Evolutionary conservation across 768 basidiomycete genomes (phyloP).

Genomic region (Gymnopilus dilepis): DNA sequence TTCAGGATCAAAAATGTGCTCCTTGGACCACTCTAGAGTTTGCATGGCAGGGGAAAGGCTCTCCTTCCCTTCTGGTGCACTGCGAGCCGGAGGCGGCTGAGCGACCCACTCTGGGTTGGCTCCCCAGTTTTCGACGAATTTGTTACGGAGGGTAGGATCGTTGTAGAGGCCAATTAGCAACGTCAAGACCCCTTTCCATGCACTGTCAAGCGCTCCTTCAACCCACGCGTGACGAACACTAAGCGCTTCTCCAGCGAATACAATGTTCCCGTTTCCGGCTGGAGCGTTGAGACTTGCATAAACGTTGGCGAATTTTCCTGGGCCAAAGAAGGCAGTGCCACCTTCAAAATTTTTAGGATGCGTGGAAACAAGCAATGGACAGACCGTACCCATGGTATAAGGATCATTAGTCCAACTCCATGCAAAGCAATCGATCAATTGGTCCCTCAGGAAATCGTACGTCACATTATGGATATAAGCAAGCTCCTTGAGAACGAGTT

Average conservation of each 20-base stretch:
- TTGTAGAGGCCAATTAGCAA: background rate
- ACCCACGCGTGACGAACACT: constrained; percentile 47
- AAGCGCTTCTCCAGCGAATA: constrained; percentile 43
- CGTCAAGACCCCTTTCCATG: constrained; percentile 37
- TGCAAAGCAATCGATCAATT: constrained; percentile 29
- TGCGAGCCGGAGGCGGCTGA: background rate
- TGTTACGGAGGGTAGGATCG: background rate
- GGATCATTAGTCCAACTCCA: constrained; percentile 42
- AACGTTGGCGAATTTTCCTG: constrained; percentile 41
- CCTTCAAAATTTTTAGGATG: too few species aligned
- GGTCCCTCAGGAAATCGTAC: constrained; percentile 19
- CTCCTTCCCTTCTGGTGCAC: background rate
- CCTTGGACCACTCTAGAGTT: too few species aligned
- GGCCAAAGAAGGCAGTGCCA: constrained; percentile 46
- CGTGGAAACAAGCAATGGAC: background rate
- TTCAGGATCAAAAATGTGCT: too few species aligned
- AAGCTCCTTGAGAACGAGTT: constrained; percentile 36
- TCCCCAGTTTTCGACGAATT: constrained; percentile 33
- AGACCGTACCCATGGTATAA: constrained; percentile 37
- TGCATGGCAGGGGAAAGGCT: background rate
- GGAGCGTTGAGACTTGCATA: constrained; percentile 37
- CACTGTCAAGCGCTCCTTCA: constrained; percentile 42
- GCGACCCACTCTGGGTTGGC: constrained; percentile 34
- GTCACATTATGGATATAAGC: constrained; percentile 32
- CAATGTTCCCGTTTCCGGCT: constrained; percentile 35